A percentile compares a stretch with the other conserved stretches of the same genome.
phyloP scores from a whole-genome alignment of 495 filamentous ascomycete species.

The Daldinia decipiens region DNA sequence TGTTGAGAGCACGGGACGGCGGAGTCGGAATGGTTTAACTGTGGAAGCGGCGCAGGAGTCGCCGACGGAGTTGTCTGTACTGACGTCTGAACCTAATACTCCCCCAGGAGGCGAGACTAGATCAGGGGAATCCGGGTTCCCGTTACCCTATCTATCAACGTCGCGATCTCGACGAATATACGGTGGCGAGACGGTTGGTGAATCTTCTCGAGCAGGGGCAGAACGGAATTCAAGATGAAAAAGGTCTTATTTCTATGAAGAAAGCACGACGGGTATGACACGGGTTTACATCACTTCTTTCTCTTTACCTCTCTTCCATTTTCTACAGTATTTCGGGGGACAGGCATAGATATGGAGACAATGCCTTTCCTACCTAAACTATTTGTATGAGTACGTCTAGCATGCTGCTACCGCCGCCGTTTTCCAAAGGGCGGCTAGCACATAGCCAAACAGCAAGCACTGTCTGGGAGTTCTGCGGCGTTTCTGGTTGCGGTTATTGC shows the following conservation, averaged over 20 bases:
- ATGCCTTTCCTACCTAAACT: slow-evolving; percentile 1
- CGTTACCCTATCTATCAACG: slow-evolving; percentile 4
- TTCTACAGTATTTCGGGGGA: neutral
- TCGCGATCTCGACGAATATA: slow-evolving; percentile 13
- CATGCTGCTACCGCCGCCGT: neutral
- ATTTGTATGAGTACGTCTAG: slow-evolving; percentile 9
- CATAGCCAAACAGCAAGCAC: slow-evolving; percentile 8
- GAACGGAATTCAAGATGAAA: neutral
- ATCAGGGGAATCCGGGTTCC: neutral
- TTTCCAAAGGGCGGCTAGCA: neutral
- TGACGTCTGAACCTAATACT: neutral
- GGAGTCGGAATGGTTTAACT: neutral
- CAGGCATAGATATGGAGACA: neutral
- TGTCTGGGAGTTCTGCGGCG: slow-evolving; percentile 11
- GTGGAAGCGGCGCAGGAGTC: neutral
- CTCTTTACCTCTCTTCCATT: neutral
- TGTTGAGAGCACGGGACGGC: neutral
- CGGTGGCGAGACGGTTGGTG: slow-evolving; percentile 14
- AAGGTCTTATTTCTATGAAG: neutral
- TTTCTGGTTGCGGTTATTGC: neutral
- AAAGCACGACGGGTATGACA: slow-evolving; percentile 15
- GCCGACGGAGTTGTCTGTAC: neutral
- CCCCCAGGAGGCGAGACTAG: neutral
- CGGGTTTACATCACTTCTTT: slow-evolving; percentile 5
- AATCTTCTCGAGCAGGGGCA: slow-evolving; percentile 18